Conservation (phyloP, 1,284 basidiomycete species). For the Boletus smithii region DNA sequence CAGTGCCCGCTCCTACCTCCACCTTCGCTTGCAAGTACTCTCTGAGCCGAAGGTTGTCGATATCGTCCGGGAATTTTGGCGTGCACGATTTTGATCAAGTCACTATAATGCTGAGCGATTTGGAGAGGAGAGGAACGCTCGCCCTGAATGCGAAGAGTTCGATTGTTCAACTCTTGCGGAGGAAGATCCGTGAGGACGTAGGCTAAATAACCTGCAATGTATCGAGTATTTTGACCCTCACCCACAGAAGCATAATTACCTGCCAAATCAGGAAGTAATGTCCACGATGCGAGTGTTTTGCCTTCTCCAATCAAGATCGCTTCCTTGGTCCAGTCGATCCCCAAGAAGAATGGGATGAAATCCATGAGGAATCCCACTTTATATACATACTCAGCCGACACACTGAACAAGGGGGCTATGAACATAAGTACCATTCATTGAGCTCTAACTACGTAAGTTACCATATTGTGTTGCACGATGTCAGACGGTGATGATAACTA, state of each 20-base stretch:
- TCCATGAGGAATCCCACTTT: constrained; percentile 21
- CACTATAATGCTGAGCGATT: constrained; percentile 12
- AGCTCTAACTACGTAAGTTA: no score
- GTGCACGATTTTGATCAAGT: constrained; percentile 7
- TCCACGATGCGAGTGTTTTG: constrained; percentile 26
- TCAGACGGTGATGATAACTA: no score
- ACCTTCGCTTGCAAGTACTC: constrained; percentile 20
- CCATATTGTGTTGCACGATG: no score
- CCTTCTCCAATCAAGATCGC: constrained; percentile 30
- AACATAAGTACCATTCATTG: no score
- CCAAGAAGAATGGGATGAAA: constrained; percentile 19
- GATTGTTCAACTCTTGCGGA: constrained; percentile 22
- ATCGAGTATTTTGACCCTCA: not conserved
- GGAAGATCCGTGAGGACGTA: constrained; percentile 31
- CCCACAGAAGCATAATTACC: constrained; percentile 3
- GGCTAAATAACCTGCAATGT: constrained; percentile 27
- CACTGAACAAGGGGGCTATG: not conserved
- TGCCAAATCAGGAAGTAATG: constrained; percentile 30
- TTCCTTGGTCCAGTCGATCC: constrained; percentile 22
- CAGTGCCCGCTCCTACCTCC: constrained; percentile 12
- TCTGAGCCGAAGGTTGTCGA: constrained; percentile 16
- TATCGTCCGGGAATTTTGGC: constrained; percentile 9
- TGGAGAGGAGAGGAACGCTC: constrained; percentile 20
- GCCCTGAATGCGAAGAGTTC: constrained; percentile 33
- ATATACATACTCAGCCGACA: not conserved